Evolutionary conservation across 2,329 filamentous ascomycete genomes (phyloP).

Genomic region (Dendrostoma leiphaemia): DNA sequence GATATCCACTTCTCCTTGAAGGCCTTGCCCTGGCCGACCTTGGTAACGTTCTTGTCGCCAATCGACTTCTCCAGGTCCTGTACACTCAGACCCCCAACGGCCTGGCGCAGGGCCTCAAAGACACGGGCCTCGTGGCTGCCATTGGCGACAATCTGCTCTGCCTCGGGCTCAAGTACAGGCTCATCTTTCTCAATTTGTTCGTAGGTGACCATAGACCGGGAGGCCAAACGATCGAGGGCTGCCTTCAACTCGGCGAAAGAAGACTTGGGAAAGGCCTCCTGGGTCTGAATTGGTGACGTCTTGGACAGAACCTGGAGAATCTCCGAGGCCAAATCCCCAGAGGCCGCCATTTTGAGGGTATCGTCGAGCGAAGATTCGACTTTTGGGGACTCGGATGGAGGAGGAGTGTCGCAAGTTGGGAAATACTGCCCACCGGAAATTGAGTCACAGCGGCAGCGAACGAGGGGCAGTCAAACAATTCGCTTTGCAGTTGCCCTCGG

Average conservation of each 20-base stretch:
- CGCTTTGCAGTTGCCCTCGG: background rate
- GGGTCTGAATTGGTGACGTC: constrained; percentile 64
- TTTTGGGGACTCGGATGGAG: background rate
- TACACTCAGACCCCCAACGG: constrained; percentile 79
- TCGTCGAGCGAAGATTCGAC: background rate
- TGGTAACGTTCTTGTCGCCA: constrained; percentile 70
- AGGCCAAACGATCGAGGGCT: constrained; percentile 80
- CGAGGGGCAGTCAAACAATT: constrained; percentile 12
- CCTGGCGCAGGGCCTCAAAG: constrained; percentile 69
- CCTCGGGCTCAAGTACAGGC: constrained; percentile 72
- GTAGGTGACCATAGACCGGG: constrained; percentile 84
- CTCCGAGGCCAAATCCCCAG: constrained; percentile 59
- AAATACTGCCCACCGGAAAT: background rate
- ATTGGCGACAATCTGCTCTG: constrained; percentile 67
- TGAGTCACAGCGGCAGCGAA: constrained; percentile 14
- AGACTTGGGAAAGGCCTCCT: constrained; percentile 65
- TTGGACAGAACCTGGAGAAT: constrained; percentile 66
- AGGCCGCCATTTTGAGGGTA: constrained; percentile 39
- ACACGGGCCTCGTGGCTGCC: constrained; percentile 82
- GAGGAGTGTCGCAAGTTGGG: background rate
- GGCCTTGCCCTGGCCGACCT: constrained; percentile 90
- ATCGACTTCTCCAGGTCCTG: constrained; percentile 67
- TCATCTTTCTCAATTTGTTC: constrained; percentile 80
- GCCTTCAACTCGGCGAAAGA: constrained; percentile 75
- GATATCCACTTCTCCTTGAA: constrained; percentile 78